Evolutionary conservation across 345 rosid genomes (phyloP), one percentile per base, ranked within the genome.

Genomic region (Euphorbia tirucalli): DNA sequence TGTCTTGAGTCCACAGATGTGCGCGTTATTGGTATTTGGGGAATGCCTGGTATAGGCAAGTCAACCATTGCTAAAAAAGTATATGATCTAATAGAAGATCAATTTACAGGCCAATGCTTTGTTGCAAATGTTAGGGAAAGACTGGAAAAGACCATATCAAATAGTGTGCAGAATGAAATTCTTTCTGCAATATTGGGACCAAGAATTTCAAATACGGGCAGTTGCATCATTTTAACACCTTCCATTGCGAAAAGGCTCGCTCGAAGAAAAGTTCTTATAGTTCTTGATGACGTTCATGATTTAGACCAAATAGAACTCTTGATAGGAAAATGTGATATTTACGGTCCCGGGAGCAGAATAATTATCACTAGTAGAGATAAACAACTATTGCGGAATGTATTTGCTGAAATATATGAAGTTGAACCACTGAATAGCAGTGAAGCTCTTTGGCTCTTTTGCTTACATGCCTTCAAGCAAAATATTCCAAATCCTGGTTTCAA

Each of bases 1-100:
- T 25, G 31, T 25, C 28, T 48, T 48, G 54, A 48, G 9, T 48
- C 7, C 16, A 9, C 22, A 24, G 32, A 59, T 24, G 63, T 59
- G 63, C 22, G 32, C 7, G 28, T 30, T 59, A 30, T 59, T 7
- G 63, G 63, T 27, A 59, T 59, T 59, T 59, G 63, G 63, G 63
- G 63, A 27, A 59, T 59, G 63, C 16, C 16, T 0, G 37, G 63
- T 25, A 59, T 59, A 11, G 63, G 31, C 1, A 59, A 59, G 14
- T 24, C 63, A 25, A 5, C 63, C 41, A 37, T 70, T 4, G 60
- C 16, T 14, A 4, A 30, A 10, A n/a, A 25, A 43, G 39, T 41
- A 24, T 27, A 56, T 28, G 27, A 8, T 11, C 24, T 25, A 24
- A 58, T 58, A 5, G 58, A 70, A 59, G 39, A 25, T 30, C 28